Percentiles rank a stretch among this genome's conserved stretches.
phyloP scores from a whole-genome alignment of 805 yeast species.

The Candida pseudoglaebosa region DNA sequence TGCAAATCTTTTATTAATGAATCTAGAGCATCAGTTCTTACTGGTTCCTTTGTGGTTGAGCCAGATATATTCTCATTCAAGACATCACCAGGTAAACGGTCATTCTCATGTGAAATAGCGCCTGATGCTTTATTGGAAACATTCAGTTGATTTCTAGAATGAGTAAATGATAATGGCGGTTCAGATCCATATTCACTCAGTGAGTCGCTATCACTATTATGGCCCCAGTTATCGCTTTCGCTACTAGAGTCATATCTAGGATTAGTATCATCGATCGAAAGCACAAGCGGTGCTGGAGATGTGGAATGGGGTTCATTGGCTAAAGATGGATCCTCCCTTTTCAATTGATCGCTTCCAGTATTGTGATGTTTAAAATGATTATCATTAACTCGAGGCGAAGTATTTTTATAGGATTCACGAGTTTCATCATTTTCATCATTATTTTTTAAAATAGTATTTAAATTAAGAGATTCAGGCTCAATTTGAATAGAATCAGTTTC shows the following conservation, averaged over 20 bases:
- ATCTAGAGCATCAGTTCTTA: slow-evolving; percentile 27
- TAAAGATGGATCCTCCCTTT: no score
- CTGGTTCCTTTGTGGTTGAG: background rate
- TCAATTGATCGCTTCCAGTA: background rate
- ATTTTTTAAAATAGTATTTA: slow-evolving; percentile 9
- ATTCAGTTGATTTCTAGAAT: background rate
- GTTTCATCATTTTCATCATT: background rate
- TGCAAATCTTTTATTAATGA: slow-evolving; percentile 35
- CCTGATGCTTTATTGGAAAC: background rate
- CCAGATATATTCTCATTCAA: background rate
- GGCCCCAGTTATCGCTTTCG: slow-evolving; percentile 25
- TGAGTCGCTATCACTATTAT: slow-evolving; percentile 16
- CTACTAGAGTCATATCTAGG: slow-evolving; percentile 8
- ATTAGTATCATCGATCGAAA: slow-evolving; percentile 16
- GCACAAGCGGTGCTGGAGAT: slow-evolving; percentile 16
- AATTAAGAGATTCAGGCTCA: slow-evolving; percentile 28
- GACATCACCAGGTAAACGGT: background rate
- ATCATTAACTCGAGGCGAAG: background rate
- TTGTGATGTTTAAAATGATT: background rate
- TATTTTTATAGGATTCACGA: background rate
- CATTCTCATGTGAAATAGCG: background rate
- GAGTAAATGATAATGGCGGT: slow-evolving; percentile 1
- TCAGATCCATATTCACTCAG: background rate
- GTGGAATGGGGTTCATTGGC: no score
- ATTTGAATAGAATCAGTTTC: slow-evolving; percentile 39